A percentile compares a stretch with the other conserved stretches of the same genome.
Evolutionary conservation across 352 stramenopile genomes (phyloP).

Genomic region (Phytophthora colocasiae): DNA sequence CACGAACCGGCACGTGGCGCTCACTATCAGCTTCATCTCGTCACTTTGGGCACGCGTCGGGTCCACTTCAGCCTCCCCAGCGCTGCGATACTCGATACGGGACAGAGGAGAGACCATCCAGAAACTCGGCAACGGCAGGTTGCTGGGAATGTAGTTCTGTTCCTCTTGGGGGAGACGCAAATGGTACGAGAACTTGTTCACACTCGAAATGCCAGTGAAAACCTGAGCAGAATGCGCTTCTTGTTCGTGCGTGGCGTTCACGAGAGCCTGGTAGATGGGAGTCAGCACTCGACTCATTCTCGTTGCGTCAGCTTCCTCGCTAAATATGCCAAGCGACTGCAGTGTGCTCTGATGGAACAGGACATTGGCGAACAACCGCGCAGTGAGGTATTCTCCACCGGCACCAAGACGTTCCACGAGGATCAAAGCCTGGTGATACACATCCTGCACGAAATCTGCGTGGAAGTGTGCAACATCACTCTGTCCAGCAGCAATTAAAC

Average conservation of each 20-base stretch:
- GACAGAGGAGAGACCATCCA: slow-evolving; percentile 82
- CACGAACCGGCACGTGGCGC: slow-evolving; percentile 68
- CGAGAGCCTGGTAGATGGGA: slow-evolving; percentile 73
- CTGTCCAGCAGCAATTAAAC: slow-evolving; percentile 30
- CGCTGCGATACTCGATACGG: slow-evolving; percentile 61
- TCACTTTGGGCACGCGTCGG: slow-evolving; percentile 60
- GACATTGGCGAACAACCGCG: slow-evolving; percentile 51
- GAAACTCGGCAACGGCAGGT: slow-evolving; percentile 67
- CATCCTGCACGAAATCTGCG: slow-evolving; percentile 34
- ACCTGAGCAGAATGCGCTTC: slow-evolving; percentile 56
- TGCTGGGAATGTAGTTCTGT: slow-evolving; percentile 53
- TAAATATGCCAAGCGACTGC: slow-evolving; percentile 52
- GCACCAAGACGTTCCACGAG: slow-evolving; percentile 47
- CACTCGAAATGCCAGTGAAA: slow-evolving; percentile 29
- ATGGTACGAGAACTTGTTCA: slow-evolving; percentile 59
- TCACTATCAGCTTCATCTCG: slow-evolving; percentile 81
- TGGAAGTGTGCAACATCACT: slow-evolving; percentile 13
- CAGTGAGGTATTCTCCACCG: slow-evolving; percentile 61
- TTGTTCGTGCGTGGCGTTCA: slow-evolving; percentile 63
- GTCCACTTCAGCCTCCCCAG: slow-evolving; percentile 22
- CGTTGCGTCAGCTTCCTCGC: slow-evolving; percentile 43
- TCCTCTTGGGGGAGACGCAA: slow-evolving; percentile 68
- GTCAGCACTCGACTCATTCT: slow-evolving; percentile 61
- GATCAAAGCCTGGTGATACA: slow-evolving; percentile 52
- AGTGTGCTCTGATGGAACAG: slow-evolving; percentile 58